Base-by-base conservation (phyloP, 2,329 filamentous ascomycete species). In the Talaromyces sp. region DNA sequence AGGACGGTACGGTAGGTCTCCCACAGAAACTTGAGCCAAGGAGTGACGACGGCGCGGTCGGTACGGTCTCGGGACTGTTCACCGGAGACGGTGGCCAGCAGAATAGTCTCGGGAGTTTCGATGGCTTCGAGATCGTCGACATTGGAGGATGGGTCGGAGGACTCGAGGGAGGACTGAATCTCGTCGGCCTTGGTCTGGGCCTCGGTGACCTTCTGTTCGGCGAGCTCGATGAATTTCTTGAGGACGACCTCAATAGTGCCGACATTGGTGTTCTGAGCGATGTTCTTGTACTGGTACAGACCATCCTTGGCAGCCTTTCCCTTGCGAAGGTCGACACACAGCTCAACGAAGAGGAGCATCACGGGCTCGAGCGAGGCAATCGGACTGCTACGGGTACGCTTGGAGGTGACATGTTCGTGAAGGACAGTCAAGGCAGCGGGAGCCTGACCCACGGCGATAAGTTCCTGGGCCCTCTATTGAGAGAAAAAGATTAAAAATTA, bases 221-320 rank as follows among this genome's bases (percentile, higher is more conserved):
- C 93, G 62, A 97, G 84, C 77, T 97, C 91, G 78, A 99, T 97
- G 78, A 99, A 99, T 75, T 89, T 92, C 79, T 96, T 96, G 68
- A 99, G 85, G 63, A 99, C 94, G 65, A 96, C 81, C 87, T 97
- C 94, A 74, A 99, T 99, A 57, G 94, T 99, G 66, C 86, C 91
- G 64, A 99, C 91, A 73, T 97, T 97, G 66, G 93, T 96, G 80
- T 99, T 99, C 77, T 99, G 94, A 51, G 92, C 93, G 65, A 97
- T 97, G 77, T 99, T 99, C 84, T 99, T 99, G 85, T 99, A 99
- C 76, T 97, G 94, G 76, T 97, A 99, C 44, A 99, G 84, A 57
- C 94, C 94, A 80, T 99, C 94, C 83, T 99, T 99, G 75, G 93
- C 94, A 56, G 94, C 84, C 79, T 99, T 99, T 67, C 94, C 94